Evolutionary conservation across 176 grass and related monocot species (phyloP), one percentile per base, ranked within the genome.

Genomic region (Aegilops sharonensis): DNA sequence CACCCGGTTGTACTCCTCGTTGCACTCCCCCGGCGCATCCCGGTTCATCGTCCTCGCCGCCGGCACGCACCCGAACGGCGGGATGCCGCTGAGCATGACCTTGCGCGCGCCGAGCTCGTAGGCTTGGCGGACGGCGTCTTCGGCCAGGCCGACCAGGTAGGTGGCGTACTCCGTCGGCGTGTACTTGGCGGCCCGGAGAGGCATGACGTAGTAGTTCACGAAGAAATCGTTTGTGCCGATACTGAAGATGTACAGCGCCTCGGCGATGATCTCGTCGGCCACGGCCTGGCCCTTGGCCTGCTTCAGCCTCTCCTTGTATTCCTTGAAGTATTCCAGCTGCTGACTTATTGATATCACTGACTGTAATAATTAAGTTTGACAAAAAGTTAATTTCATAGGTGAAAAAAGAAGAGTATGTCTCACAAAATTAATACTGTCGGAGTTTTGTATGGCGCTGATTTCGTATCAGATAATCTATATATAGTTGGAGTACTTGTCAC

Each of bases 201-300:
- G 83, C 6, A 85, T 0, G 20, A 42, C 0, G 65, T 62, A 84
- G 91, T 92, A 95, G 79, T 91, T 90, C 15, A 87, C 30, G 17
- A 88, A 65, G 91, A 95, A 93, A 54, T 95, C 93, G 70, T 95
- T 95, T 64, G 91, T 95, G 75, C 91, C 93, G 29, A 95, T 70
- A 78, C 91, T 95, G 66, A 93, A 77, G 57, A 89, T 4, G 64
- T 91, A 92, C 0, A 93, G 37, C 5, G 93, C 88, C 77, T 92
- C 88, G 21, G 61, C 45, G 24, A 95, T 76, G 42, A 83, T 93
- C 40, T 74, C 11, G 72, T 78, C 43, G 0, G 86, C 91, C 10
- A 21, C 4, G 0, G 69, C 72, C 23, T 82, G 76, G 11, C 88
- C 93, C 72, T 62, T 87, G 29, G 70, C 85, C 0, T 31, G 7